Conservation (phyloP, 1,139 yeast species). For the Sugiyamaella japonica region DNA sequence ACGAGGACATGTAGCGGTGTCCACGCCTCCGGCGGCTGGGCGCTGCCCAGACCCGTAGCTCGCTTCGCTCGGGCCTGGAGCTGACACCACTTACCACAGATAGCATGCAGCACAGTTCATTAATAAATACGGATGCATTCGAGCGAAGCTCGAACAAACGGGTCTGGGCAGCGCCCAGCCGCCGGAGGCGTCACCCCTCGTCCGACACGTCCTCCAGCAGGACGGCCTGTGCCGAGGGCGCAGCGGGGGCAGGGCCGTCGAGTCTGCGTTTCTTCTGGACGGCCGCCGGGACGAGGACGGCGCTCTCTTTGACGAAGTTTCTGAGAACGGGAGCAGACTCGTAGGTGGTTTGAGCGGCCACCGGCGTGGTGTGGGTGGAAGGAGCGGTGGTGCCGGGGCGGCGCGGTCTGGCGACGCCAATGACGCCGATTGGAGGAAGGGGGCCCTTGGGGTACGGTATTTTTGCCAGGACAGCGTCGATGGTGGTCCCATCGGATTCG, state of each 20-base stretch:
- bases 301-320: slow-evolving; percentile 30
- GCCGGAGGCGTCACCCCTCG: slow-evolving; percentile 1
- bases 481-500: slow-evolving; percentile 24
- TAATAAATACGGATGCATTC: too few relatives aligned
- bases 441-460: slow-evolving; percentile 32
- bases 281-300: slow-evolving; percentile 30
- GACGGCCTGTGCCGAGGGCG: not conserved
- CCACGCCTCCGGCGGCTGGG: too few relatives aligned
- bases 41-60: too few relatives aligned
- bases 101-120: not conserved
- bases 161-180: slow-evolving; percentile 10
- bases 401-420: too few relatives aligned
- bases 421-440: slow-evolving; percentile 18
- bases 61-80: too few relatives aligned
- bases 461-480: slow-evolving; percentile 27
- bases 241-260: not conserved
- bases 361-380: too few relatives aligned
- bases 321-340: slow-evolving; percentile 33
- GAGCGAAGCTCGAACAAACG: not conserved
- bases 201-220: slow-evolving; percentile 1
- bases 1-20: too few relatives aligned
- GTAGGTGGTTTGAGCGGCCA: slow-evolving; percentile 29
- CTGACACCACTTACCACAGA: too few relatives aligned
- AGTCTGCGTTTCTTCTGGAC: slow-evolving; percentile 25
- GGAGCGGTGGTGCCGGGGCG: too few relatives aligned